A percentile compares a stretch with the other conserved stretches of the same genome.
Conservation (phyloP, 176 grass and related monocot genomes). For the Oryza nivara region DNA sequence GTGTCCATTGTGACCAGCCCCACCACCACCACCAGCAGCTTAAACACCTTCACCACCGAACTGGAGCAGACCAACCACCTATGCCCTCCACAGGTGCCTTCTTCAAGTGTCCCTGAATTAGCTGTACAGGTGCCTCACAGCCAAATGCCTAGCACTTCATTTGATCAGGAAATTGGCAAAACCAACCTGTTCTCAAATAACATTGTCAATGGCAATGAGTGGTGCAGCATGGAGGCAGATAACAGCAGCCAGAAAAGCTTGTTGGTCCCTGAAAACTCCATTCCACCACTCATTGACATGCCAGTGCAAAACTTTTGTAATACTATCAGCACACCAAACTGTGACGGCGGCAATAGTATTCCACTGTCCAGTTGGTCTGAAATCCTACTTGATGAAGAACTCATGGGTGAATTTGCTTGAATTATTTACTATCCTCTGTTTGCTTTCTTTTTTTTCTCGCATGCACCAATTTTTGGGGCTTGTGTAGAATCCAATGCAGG, state of each 20-base stretch:
- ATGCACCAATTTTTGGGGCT: constrained; percentile 20
- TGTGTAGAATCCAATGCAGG: constrained; percentile 35
- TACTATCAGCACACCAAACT: constrained; percentile 56
- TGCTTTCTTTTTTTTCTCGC: constrained; percentile 43
- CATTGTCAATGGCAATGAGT: not conserved
- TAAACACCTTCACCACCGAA: constrained; percentile 31
- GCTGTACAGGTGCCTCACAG: constrained; percentile 38
- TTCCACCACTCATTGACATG: constrained; percentile 63
- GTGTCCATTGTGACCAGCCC: constrained; percentile 22
- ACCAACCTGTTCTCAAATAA: constrained; percentile 24
- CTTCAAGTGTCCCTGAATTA: constrained; percentile 27
- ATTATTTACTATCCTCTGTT: constrained; percentile 27
- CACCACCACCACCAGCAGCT: constrained; percentile 3
- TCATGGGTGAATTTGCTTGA: constrained; percentile 52
- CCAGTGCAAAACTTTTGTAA: constrained; percentile 41
- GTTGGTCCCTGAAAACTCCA: constrained; percentile 41
- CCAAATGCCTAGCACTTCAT: constrained; percentile 34
- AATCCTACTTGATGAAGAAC: constrained; percentile 66
- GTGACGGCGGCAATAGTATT: constrained; percentile 29
- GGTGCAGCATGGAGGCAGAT: constrained; percentile 16
- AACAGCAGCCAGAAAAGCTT: constrained; percentile 34
- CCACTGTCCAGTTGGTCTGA: constrained; percentile 57
- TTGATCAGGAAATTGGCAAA: constrained; percentile 46
- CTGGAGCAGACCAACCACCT: constrained; percentile 50
- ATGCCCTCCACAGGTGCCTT: constrained; percentile 37